These are phyloP conservation scores for Pythium vanterpoolii DNA, from an alignment of 352 stramenopile genomes.

Conservation along the genomic window DNA sequence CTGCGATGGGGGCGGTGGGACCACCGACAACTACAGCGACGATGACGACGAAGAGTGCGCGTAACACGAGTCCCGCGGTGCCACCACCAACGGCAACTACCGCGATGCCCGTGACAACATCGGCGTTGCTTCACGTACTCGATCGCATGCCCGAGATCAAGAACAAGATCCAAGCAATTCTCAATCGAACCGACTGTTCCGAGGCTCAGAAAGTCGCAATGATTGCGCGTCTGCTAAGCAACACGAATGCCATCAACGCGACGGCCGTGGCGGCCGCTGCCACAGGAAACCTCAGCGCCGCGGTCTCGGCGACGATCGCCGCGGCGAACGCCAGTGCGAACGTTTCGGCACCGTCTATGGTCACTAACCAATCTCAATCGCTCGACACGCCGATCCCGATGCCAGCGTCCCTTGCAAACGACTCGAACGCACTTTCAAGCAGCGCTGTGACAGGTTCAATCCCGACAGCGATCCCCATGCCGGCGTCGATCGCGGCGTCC, in stretches of 20 bases:
- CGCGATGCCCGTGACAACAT: slow-evolving; percentile 72
- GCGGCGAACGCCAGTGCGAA: slow-evolving; percentile 5
- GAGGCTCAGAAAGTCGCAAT: slow-evolving; percentile 87
- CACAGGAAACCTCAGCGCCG: slow-evolving; percentile 22
- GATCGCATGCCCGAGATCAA: slow-evolving; percentile 89
- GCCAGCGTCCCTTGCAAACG: slow-evolving; percentile 20
- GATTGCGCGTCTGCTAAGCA: slow-evolving; percentile 82
- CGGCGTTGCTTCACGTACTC: slow-evolving; percentile 73
- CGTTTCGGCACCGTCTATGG: neutral
- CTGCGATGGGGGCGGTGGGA: neutral
- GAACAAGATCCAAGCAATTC: slow-evolving; percentile 87
- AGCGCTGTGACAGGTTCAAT: no score
- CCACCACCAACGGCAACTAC: neutral
- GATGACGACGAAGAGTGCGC: neutral
- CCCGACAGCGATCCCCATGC: slow-evolving; percentile 2
- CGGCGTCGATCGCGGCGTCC: slow-evolving; percentile 4
- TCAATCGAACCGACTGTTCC: slow-evolving; percentile 82
- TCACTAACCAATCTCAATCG: neutral
- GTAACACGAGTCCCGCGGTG: neutral
- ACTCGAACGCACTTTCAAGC: neutral
- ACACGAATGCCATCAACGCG: slow-evolving; percentile 72
- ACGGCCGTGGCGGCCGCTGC: slow-evolving; percentile 25
- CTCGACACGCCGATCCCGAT: slow-evolving; percentile 28
- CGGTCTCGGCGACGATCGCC: slow-evolving; percentile 24
- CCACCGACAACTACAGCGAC: neutral